These are phyloP conservation scores for Thalassiosira pacifica DNA, from an alignment of 352 stramenopile species.

Conservation along the genomic window DNA sequence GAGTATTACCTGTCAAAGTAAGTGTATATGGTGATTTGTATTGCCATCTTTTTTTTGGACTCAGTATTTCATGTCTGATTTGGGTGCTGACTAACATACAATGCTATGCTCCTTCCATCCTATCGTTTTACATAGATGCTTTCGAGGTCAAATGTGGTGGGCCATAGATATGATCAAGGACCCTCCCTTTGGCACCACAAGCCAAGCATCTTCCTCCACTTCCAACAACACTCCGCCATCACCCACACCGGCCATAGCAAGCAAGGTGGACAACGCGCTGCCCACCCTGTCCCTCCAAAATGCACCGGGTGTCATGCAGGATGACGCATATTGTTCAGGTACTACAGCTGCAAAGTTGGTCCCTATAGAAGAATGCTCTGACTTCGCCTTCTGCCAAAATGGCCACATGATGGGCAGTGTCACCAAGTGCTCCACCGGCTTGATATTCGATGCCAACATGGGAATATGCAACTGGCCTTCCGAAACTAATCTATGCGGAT, in stretches of 20 bases:
- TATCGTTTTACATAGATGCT: conserved; percentile 38
- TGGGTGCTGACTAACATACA: neutral
- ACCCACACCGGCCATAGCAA: neutral
- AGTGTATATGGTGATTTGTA: conserved; percentile 24
- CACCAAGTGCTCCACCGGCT: conserved; percentile 38
- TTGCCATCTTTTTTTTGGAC: neutral
- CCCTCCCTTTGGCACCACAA: conserved; percentile 24
- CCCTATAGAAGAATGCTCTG: conserved; percentile 46
- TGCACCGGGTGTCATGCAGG: conserved; percentile 49
- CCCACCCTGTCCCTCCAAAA: neutral
- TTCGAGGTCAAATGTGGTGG: conserved; percentile 70
- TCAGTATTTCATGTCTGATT: neutral
- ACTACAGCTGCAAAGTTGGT: conserved; percentile 28
- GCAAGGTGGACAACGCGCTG: too few relatives aligned
- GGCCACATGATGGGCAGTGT: conserved; percentile 45
- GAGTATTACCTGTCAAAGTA: conserved; percentile 62
- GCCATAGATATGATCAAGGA: conserved; percentile 65
- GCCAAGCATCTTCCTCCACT: conserved; percentile 2
- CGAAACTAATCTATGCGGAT: conserved; percentile 59
- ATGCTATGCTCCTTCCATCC: neutral
- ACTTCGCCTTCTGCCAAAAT: conserved; percentile 58
- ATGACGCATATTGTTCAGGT: conserved; percentile 49
- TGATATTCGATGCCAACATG: conserved; percentile 50
- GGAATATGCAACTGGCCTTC: conserved; percentile 65
- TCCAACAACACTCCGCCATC: neutral